Percentiles rank a stretch among this genome's conserved stretches.
These are phyloP conservation scores for Phylloporus sp. DNA, from an alignment of 1,284 basidiomycete genomes.

Conservation along the genomic window DNA sequence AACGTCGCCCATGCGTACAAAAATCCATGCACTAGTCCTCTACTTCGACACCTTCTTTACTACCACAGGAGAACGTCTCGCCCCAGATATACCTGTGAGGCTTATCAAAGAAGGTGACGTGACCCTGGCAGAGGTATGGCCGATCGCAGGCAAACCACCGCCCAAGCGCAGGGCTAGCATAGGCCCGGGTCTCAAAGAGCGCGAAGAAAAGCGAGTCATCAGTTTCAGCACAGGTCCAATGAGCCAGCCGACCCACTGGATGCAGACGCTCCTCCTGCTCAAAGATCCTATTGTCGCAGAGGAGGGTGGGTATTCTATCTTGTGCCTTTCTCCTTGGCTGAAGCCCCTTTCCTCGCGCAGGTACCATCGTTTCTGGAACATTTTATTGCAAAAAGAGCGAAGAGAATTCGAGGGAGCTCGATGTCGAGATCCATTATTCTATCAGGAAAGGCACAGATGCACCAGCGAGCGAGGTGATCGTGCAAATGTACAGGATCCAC, in stretches of 20 bases:
- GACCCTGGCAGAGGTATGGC: slow-evolving; percentile 77
- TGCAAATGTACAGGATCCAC: slow-evolving; percentile 83
- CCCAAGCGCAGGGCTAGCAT: slow-evolving; percentile 54
- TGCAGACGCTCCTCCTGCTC: slow-evolving; percentile 92
- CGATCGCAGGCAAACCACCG: slow-evolving; percentile 62
- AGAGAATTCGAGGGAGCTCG: slow-evolving; percentile 87
- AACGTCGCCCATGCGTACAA: slow-evolving; percentile 59
- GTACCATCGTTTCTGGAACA: slow-evolving; percentile 76
- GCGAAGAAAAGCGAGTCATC: slow-evolving; percentile 57
- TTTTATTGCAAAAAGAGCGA: slow-evolving; percentile 86
- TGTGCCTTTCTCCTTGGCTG: not conserved
- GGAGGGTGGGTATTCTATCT: slow-evolving; percentile 57
- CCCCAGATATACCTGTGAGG: slow-evolving; percentile 54
- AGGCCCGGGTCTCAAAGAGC: slow-evolving; percentile 35
- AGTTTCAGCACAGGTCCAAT: slow-evolving; percentile 93
- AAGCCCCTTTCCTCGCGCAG: slow-evolving; percentile 41
- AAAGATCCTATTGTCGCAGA: slow-evolving; percentile 75
- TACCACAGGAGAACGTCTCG: slow-evolving; percentile 56
- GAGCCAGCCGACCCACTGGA: slow-evolving; percentile 96
- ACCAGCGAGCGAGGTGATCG: slow-evolving; percentile 46
- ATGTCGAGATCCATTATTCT: slow-evolving; percentile 90
- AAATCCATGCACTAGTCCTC: slow-evolving; percentile 84
- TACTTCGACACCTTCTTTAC: slow-evolving; percentile 97
- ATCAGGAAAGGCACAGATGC: slow-evolving; percentile 45
- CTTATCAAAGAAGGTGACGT: slow-evolving; percentile 60